phyloP scores from a whole-genome alignment of 352 stramenopile species.

The Phytophthora cryptogea region DNA sequence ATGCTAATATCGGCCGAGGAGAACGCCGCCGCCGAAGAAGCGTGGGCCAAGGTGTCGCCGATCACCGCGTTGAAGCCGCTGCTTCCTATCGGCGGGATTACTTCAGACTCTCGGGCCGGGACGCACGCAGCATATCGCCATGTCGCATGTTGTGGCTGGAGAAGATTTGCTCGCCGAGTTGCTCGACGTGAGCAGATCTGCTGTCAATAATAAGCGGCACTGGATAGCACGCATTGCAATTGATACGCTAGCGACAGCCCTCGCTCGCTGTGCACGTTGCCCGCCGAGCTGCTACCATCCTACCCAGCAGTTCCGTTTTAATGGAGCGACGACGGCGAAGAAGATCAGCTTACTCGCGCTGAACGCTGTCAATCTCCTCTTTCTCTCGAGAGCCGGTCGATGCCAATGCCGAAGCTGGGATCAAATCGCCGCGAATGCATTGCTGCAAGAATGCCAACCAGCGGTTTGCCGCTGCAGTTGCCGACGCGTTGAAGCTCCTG shows the following conservation, averaged over 20 bases:
- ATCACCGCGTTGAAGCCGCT: not conserved
- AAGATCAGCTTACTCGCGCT: constrained; percentile 1
- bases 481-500: constrained; percentile 18
- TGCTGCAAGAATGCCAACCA: constrained; percentile 19
- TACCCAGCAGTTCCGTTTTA: not conserved
- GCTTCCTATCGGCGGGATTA: constrained; percentile 17
- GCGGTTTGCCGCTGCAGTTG: constrained; percentile 2
- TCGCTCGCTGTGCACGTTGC: no score
- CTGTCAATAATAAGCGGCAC: no score
- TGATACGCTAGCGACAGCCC: no score
- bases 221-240: no score
- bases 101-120: not conserved
- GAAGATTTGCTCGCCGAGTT: constrained; percentile 5
- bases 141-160: not conserved
- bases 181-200: no score
- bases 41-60: not conserved
- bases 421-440: constrained; percentile 17
- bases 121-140: not conserved
- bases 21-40: not conserved
- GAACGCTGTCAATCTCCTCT: constrained; percentile 4
- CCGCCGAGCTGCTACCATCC: no score
- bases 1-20: not conserved
- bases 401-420: not conserved
- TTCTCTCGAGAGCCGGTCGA: constrained; percentile 3
- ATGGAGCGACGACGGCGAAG: not conserved